A percentile compares a stretch with the other conserved stretches of the same genome.
Evolutionary conservation across 1,284 basidiomycete species (phyloP).

Genomic region (Pulveroboletus sp.): DNA sequence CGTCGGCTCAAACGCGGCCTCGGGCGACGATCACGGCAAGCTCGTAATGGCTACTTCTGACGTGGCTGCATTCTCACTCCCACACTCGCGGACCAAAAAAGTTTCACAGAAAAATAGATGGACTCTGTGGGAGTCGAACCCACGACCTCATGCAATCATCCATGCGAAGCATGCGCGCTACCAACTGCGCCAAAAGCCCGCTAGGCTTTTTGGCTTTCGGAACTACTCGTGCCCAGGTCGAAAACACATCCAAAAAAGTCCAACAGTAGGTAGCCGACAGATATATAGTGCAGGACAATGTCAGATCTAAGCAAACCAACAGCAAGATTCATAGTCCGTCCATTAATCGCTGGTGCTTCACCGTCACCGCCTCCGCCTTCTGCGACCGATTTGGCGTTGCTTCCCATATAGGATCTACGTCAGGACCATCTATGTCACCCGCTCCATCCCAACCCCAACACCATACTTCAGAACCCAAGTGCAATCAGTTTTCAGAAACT

Average conservation of each 20-base stretch:
- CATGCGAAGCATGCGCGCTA: slow-evolving; percentile 43
- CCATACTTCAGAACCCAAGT: slow-evolving; percentile 65
- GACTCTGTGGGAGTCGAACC: slow-evolving; percentile 43
- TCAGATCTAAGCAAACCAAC: slow-evolving; percentile 20
- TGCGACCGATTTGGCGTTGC: slow-evolving; percentile 71
- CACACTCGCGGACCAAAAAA: background rate
- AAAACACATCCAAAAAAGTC: background rate
- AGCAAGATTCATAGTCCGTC: slow-evolving; percentile 20
- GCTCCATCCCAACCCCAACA: slow-evolving; percentile 99
- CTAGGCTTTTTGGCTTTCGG: background rate
- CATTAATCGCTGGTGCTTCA: slow-evolving; percentile 72
- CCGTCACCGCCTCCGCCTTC: slow-evolving; percentile 58
- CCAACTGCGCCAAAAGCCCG: slow-evolving; percentile 41
- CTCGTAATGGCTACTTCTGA: too few relatives aligned
- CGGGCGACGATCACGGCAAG: background rate
- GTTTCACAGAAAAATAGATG: slow-evolving; percentile 30
- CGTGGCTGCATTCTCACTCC: too few relatives aligned
- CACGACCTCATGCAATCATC: slow-evolving; percentile 39
- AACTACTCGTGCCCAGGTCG: too few relatives aligned
- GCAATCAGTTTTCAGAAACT: background rate
- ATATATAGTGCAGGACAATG: background rate
- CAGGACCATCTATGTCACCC: slow-evolving; percentile 91
- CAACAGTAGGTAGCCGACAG: background rate
- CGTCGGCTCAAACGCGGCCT: background rate
- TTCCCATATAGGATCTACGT: slow-evolving; percentile 96